Conservation (phyloP, 2,329 filamentous ascomycete genomes). For the Chaetomiaceae sp. region DNA sequence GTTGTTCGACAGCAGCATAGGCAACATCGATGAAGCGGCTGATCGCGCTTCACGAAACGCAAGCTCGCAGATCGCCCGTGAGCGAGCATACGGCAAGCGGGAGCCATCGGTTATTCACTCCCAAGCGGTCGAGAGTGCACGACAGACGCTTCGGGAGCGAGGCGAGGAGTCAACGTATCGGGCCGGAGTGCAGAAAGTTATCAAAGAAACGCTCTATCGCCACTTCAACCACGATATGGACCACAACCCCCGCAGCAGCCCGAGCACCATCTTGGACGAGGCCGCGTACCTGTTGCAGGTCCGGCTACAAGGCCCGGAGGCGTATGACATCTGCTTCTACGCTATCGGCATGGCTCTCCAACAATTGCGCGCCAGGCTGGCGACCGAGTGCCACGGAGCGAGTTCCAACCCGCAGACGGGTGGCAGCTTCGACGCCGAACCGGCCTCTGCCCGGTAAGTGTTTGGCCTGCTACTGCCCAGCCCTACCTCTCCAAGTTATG, state of each 20-base stretch:
- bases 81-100: not conserved
- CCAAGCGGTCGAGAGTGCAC: slow-evolving; percentile 4
- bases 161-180: slow-evolving; percentile 2
- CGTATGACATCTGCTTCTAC: slow-evolving; percentile 8
- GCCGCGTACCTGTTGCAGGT: slow-evolving; percentile 19
- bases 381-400: not conserved
- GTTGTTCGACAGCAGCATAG: not conserved
- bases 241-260: not conserved
- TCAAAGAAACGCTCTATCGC: slow-evolving; percentile 6
- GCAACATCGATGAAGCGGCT: slow-evolving; percentile 9
- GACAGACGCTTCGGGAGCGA: slow-evolving; percentile 20
- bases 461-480: not conserved
- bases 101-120: slow-evolving; percentile 1
- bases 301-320: slow-evolving; percentile 12
- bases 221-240: slow-evolving; percentile 7
- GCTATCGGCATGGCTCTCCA: slow-evolving; percentile 9
- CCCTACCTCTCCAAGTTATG: too few species aligned
- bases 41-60: slow-evolving; percentile 10
- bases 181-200: slow-evolving; percentile 14
- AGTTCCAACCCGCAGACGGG: not conserved
- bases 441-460: not conserved
- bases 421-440: not conserved
- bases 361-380: slow-evolving; percentile 1
- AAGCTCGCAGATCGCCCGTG: not conserved
- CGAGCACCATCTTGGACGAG: slow-evolving; percentile 11